Conservation (phyloP, 257 asterid genomes). For the Solanum chmielewskii region DNA sequence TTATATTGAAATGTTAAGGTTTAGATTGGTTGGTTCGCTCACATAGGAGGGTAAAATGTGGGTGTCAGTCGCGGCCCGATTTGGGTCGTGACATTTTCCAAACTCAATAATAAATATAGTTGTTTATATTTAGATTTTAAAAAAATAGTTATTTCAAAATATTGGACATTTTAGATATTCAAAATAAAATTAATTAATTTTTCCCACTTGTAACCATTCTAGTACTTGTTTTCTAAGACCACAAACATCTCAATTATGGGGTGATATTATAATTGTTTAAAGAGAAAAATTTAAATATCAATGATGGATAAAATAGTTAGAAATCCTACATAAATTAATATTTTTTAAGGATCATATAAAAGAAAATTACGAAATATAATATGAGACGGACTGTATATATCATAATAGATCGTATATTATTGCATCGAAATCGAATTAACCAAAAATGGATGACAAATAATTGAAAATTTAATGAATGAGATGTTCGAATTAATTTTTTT, state of each 20-base stretch:
- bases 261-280: neutral
- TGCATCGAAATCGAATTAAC: neutral
- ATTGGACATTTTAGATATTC: fast-evolving
- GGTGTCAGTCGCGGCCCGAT: too few species aligned
- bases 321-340: neutral
- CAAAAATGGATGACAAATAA: neutral
- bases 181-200: neutral
- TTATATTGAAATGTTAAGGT: too few species aligned
- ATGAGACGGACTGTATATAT: neutral
- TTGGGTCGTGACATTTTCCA: too few species aligned
- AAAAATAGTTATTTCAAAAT: neutral
- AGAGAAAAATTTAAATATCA: neutral
- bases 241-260: neutral
- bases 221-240: neutral
- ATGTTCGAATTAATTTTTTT: neutral
- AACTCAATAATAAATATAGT: neutral
- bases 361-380: neutral
- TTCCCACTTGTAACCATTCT: neutral
- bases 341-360: neutral
- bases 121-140: neutral
- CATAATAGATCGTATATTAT: neutral
- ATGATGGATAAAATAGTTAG: neutral
- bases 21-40: too few species aligned
- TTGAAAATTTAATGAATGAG: neutral
- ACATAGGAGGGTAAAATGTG: too few species aligned